phyloP scores from a whole-genome alignment of 768 basidiomycete species.

The Lepiota brunneoincarnata region DNA sequence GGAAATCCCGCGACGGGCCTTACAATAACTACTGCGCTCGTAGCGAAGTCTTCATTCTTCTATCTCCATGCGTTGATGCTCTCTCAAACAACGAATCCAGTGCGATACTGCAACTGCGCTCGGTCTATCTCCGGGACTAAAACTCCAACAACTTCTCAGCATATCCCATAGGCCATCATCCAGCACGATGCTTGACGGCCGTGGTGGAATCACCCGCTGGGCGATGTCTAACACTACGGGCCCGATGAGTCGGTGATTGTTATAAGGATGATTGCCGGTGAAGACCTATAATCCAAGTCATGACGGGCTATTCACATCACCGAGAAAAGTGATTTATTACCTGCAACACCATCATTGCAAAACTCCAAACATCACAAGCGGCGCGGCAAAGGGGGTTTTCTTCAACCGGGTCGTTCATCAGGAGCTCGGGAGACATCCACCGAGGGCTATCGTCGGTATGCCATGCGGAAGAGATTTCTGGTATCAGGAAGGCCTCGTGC shows the following conservation, averaged over 20 bases:
- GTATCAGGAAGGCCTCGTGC: background rate
- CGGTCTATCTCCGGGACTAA: background rate
- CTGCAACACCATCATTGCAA: slow-evolving; percentile 9
- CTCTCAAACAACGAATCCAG: slow-evolving; percentile 7
- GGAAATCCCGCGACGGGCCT: too few species aligned
- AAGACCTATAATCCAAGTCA: background rate
- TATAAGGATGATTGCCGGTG: background rate
- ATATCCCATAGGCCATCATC: background rate
- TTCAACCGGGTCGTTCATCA: background rate
- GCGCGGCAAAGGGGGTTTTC: background rate
- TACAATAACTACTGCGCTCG: too few species aligned
- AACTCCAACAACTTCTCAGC: background rate
- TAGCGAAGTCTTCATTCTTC: background rate
- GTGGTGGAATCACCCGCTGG: background rate
- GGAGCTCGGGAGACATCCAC: slow-evolving; percentile 4
- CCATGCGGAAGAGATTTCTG: background rate
- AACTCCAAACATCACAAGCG: slow-evolving; percentile 10
- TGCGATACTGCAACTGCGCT: background rate
- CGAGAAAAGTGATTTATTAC: background rate
- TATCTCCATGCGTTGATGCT: background rate
- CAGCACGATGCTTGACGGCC: background rate
- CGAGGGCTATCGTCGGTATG: background rate
- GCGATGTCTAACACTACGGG: background rate
- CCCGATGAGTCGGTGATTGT: background rate
- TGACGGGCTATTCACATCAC: background rate